These are phyloP conservation scores for Tubosaeta brunneosetosa DNA, from an alignment of 768 basidiomycete species.

Conservation along the genomic window DNA sequence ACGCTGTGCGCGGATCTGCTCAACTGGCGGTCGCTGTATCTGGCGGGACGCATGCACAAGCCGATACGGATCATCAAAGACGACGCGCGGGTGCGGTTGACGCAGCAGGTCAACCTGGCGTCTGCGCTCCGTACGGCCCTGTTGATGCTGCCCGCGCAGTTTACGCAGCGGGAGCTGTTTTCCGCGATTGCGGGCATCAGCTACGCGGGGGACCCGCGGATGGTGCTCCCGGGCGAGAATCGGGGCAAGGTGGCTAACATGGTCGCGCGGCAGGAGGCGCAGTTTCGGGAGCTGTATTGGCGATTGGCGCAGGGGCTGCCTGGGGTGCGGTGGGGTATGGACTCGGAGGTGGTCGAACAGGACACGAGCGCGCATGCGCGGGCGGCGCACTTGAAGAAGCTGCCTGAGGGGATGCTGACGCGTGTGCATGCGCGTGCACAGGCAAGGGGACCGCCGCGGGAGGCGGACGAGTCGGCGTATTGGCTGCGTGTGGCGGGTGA, in stretches of 20 bases:
- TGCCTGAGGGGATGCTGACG: constrained; percentile 64
- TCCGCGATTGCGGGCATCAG: constrained; percentile 80
- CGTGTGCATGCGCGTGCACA: constrained; percentile 42
- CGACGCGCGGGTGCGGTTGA: constrained; percentile 85
- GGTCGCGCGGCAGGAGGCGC: constrained; percentile 71
- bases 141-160: constrained; percentile 76
- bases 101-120: constrained; percentile 90
- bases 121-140: constrained; percentile 90
- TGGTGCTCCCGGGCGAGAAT: constrained; percentile 93
- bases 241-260: constrained; percentile 93
- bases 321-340: constrained; percentile 67
- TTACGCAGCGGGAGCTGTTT: constrained; percentile 80
- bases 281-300: constrained; percentile 87
- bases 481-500: constrained; percentile 72
- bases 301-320: constrained; percentile 72
- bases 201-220: constrained; percentile 88
- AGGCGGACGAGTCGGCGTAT: constrained; percentile 69
- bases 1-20: constrained; percentile 85
- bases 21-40: constrained; percentile 90
- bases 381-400: constrained; percentile 69
- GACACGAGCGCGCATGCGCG: constrained; percentile 65
- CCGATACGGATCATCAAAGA: constrained; percentile 91
- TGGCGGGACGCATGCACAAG: constrained; percentile 96
- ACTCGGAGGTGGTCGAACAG: constrained; percentile 59
- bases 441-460: constrained; percentile 35